Evolutionary conservation across 805 yeast genomes (phyloP), one percentile per base, ranked within the genome.

Genomic region (Pichia cabralensis): DNA sequence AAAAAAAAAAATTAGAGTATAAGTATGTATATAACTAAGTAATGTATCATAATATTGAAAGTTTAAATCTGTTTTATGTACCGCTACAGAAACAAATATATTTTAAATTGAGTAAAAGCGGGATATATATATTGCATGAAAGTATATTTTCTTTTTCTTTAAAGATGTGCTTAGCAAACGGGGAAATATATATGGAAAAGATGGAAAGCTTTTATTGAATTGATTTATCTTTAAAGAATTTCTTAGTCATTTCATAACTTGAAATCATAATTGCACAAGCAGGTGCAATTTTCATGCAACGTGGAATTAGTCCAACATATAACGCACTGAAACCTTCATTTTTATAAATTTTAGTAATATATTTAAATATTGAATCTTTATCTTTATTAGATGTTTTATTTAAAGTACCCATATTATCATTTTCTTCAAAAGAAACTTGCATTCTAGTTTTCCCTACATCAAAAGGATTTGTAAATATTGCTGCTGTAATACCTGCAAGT

Each of bases 191-290:
- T n/a, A n/a, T n/a, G n/a, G n/a, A n/a, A n/a, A n/a, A n/a, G n/a
- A n/a, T n/a, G n/a, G n/a, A n/a, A n/a, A n/a, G n/a, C n/a, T n/a
- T n/a, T n/a, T n/a, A n/a, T n/a, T n/a, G 26, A 8, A 24, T 8
- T 22, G n/a, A 19, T 12, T 46, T 35, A 29, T 45, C 49, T 13
- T 49, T 39, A 40, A 71, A 70, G 24, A 76, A 52, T 37, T 73
- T 72, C 56, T 92, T 92, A 19, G 94, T 81, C 28, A 88, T 64
- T 55, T 92, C 98, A 54, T 92, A 92, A 26, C 92, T 80, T 10
- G 96, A 84, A 29, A 92, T 86, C 98, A 92, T 92, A 25, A 92
- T 89, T 2, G 98, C 98, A 67, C 98, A 92, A 12, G 96, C 78
- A 9, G 98, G 97, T 0, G 96, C 95, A 19, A 92, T 81, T 53